These are phyloP conservation scores for Penicillium macrosclerotiorum DNA, from an alignment of 495 filamentous ascomycete species.

Conservation along the genomic window DNA sequence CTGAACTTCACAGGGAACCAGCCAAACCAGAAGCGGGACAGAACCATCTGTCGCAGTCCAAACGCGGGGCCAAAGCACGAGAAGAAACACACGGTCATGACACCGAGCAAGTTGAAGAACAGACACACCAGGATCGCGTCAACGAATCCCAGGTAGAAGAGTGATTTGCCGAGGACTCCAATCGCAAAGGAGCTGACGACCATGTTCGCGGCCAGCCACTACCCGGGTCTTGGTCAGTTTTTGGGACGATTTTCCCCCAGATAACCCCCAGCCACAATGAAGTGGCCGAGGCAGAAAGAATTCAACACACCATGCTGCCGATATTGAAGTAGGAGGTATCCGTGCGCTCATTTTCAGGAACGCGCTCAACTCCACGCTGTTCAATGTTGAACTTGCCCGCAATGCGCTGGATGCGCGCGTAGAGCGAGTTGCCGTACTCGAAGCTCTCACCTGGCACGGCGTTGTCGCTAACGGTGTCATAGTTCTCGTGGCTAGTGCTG, in stretches of 20 bases:
- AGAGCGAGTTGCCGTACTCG: constrained; percentile 56
- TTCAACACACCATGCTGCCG: constrained; percentile 66
- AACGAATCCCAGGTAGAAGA: constrained; percentile 70
- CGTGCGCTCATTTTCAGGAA: constrained; percentile 69
- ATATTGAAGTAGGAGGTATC: constrained; percentile 66
- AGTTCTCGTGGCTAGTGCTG: constrained; percentile 12
- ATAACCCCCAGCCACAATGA: constrained; percentile 14
- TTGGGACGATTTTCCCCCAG: constrained; percentile 5
- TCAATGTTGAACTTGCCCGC: constrained; percentile 71
- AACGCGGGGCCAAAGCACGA: constrained; percentile 75
- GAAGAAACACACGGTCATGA: constrained; percentile 76
- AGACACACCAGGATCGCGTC: constrained; percentile 74
- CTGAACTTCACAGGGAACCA: constrained; percentile 69
- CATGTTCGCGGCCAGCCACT: constrained; percentile 88
- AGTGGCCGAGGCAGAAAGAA: no score
- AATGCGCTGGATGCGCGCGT: constrained; percentile 67
- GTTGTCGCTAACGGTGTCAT: constrained; percentile 47
- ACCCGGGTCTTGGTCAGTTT: constrained; percentile 25
- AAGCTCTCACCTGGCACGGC: constrained; percentile 63
- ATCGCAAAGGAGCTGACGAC: constrained; percentile 80
- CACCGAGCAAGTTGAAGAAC: constrained; percentile 76
- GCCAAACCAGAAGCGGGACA: constrained; percentile 81
- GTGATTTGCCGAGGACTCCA: constrained; percentile 64
- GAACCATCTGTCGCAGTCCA: constrained; percentile 80
- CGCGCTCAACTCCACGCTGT: constrained; percentile 76